Base-by-base conservation (phyloP, 1,284 basidiomycete species). In the Rhodotorula sp. region DNA sequence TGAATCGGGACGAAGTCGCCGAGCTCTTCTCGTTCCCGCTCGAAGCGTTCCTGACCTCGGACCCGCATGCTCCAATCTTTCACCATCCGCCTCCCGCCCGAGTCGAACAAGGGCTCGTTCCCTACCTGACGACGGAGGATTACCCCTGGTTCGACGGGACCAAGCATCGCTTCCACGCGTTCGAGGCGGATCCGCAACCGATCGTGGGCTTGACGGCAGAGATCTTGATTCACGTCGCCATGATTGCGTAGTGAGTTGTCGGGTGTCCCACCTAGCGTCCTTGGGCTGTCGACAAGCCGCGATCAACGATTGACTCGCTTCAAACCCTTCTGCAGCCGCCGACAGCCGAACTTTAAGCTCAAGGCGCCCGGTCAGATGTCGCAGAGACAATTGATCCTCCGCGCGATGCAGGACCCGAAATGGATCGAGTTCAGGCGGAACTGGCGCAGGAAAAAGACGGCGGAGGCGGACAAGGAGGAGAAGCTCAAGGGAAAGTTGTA, bases 11-110 rank as follows among this genome's bases (percentile, higher is more conserved):
- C 50, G 77, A 78, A 64, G 77, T 78, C 18, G 43, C 63, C 47
- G 65, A 66, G 50, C 63, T 78, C 31, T 78, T 78, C 62, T 75
- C 75, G 43, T 76, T 77, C 55, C 77, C 77, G 0, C 70, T 78
- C 56, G 66, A 74, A 34, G 76, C 66, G 1, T 77, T 78, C 66
- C 72, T 76, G 49, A 62, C 59, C 47, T 34, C 71, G 15, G 38
- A 49, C 7, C 45, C 68, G n/a, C 43, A 28, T 12, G 60, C 60
- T 18, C 67, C 62, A 5, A 19, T 62, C 10, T 66, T 66, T 45
- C 58, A 56, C 10, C 47, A 61, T 28, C 50, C 61, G 18, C 57
- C 67, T 5, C 64, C 74, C 10, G 16, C 60, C 3, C 60, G 57
- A 8, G 71, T 75, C 1, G 26, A 60, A 26, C 28, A 43, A 6